Conservation (phyloP, 2,329 filamentous ascomycete genomes). For the Scortechinia acanthostroma region DNA sequence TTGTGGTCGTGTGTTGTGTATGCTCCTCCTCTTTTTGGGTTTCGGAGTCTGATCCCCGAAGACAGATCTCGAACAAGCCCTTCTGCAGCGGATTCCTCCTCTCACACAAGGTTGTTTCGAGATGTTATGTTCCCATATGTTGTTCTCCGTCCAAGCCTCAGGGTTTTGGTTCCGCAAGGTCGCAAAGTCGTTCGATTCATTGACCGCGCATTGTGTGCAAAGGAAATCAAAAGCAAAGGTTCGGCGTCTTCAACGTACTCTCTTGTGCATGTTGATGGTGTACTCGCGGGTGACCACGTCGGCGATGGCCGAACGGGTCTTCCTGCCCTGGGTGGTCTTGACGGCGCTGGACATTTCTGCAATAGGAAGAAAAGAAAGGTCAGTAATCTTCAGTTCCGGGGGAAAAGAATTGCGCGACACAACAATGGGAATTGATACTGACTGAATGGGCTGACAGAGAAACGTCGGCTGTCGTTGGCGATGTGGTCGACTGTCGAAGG, state of each 20-base stretch:
- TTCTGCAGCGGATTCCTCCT: too few relatives aligned
- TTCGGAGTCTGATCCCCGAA: too few relatives aligned
- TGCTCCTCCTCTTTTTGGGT: too few relatives aligned
- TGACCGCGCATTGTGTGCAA: not conserved
- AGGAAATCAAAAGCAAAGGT: not conserved
- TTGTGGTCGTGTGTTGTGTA: not conserved
- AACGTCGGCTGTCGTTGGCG: not conserved
- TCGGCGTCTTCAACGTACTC: slow-evolving; percentile 57
- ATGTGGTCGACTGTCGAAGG: not conserved
- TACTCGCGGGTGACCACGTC: slow-evolving; percentile 99
- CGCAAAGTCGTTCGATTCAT: slow-evolving; percentile 1
- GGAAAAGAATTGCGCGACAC: not conserved
- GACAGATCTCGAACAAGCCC: too few relatives aligned
- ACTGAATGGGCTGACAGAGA: not conserved
- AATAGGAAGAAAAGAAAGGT: not conserved
- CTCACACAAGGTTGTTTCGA: too few relatives aligned
- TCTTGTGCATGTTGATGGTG: slow-evolving; percentile 99
- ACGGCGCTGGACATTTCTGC: slow-evolving; percentile 1
- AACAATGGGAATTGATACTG: not conserved
- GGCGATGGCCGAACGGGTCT: slow-evolving; percentile 82
- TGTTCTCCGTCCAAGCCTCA: slow-evolving; percentile 2
- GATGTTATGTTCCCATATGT: too few relatives aligned
- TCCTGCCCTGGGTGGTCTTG: slow-evolving; percentile 53
- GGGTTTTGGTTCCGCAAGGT: not conserved
- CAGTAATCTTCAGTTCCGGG: too few relatives aligned